Evolutionary conservation across 306 rosid genomes (phyloP).

Genomic region (Ziziphus jujuba): DNA sequence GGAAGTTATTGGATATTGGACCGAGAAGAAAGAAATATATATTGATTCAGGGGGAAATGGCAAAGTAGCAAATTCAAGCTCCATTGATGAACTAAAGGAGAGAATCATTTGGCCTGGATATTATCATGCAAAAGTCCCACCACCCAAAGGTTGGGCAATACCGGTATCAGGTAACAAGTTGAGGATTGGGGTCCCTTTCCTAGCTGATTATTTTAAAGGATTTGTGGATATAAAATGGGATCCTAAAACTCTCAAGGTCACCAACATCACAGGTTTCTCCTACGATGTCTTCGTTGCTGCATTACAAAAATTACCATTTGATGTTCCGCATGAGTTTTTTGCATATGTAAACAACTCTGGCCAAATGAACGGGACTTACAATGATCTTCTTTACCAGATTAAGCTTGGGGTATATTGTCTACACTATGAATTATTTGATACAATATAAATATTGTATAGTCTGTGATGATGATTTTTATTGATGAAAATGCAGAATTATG

Average conservation of each 20-base stretch:
- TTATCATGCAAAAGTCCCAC: background rate
- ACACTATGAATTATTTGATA: too few species aligned
- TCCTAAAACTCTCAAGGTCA: background rate
- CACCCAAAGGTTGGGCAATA: slow-evolving; percentile 31
- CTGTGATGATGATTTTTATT: too few species aligned
- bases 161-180: slow-evolving; percentile 17
- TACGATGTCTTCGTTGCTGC: too few species aligned
- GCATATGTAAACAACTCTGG: background rate
- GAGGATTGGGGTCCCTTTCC: slow-evolving; percentile 36
- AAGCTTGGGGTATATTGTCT: slow-evolving; percentile 16
- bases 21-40: background rate
- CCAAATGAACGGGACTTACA: slow-evolving; percentile 8
- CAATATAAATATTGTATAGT: too few species aligned
- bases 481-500: slow-evolving; percentile 19
- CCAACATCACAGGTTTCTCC: slow-evolving; percentile 30
- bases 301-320: too few species aligned
- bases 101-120: slow-evolving; percentile 44
- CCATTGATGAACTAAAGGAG: too few species aligned
- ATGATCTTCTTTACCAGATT: slow-evolving; percentile 20
- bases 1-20: slow-evolving; percentile 38
- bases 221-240: slow-evolving; percentile 19
- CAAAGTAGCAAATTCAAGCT: background rate
- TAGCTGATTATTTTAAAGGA: slow-evolving; percentile 4
- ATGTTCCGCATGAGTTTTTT: too few species aligned
- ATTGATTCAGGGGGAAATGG: background rate